Conservation (phyloP, 768 basidiomycete species). For the Pulveroboletus sp. region DNA sequence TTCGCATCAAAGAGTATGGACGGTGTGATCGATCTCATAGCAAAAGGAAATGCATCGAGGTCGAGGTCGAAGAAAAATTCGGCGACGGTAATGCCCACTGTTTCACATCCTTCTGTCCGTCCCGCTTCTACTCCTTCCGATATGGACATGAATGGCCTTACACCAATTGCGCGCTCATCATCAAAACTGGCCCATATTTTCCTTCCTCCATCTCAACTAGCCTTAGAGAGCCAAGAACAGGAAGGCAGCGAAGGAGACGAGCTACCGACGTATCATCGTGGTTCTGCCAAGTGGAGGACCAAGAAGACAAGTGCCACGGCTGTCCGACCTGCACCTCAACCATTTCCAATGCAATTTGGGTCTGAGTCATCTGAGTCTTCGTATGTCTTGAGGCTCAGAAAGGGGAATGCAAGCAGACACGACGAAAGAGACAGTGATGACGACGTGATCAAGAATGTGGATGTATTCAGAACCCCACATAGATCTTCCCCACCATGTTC, state of each 20-base stretch:
- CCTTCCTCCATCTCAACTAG: constrained; percentile 1
- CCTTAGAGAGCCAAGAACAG: constrained; percentile 10
- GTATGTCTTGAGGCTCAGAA: not conserved
- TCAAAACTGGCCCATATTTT: constrained; percentile 14
- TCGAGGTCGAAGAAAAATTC: constrained; percentile 1
- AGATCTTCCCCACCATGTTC: constrained; percentile 19
- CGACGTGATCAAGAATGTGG: constrained; percentile 8
- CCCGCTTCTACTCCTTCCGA: constrained; percentile 2
- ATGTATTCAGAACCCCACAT: constrained; percentile 22
- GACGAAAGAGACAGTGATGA: not conserved
- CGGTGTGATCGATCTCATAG: constrained; percentile 4
- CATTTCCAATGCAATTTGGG: constrained; percentile 26
- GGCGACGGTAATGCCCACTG: not conserved
- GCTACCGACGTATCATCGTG: constrained; percentile 18
- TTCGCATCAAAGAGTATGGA: not conserved
- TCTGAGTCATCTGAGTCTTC: not conserved
- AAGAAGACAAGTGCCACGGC: not conserved
- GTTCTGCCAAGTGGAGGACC: constrained; percentile 2
- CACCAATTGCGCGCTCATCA: not conserved
- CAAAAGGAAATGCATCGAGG: not conserved
- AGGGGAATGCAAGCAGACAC: not conserved
- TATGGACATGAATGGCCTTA: not conserved
- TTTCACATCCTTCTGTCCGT: not conserved
- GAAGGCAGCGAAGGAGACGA: constrained; percentile 9
- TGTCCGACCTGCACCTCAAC: constrained; percentile 9